Evolutionary conservation across 352 stramenopile species (phyloP).

Genomic region (Phytopythium sindhum): DNA sequence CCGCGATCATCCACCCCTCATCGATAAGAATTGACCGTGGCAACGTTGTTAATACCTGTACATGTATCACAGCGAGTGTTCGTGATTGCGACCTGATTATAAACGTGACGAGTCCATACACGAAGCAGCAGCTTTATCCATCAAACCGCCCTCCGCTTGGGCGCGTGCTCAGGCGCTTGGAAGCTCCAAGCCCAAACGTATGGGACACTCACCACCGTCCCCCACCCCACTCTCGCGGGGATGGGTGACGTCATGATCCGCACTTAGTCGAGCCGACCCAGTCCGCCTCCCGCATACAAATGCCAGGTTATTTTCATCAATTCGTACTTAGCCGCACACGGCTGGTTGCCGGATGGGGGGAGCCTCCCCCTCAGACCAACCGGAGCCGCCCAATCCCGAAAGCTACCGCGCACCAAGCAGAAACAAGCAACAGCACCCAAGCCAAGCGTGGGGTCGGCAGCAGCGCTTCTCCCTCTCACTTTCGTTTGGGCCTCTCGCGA

Average conservation of each 20-base stretch:
- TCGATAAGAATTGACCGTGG: too few species aligned
- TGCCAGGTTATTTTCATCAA: background rate
- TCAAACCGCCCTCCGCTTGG: background rate
- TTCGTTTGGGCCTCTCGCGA: slow-evolving; percentile 8
- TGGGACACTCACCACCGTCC: background rate
- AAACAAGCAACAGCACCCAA: slow-evolving; percentile 1
- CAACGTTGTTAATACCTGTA: too few species aligned
- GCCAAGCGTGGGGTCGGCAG: slow-evolving; percentile 3
- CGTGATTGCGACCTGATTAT: background rate
- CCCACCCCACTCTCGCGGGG: background rate
- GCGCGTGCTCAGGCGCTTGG: background rate
- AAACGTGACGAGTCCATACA: background rate
- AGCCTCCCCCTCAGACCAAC: background rate
- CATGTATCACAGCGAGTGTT: too few species aligned
- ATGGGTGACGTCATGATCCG: slow-evolving; percentile 28
- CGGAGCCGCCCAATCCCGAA: background rate
- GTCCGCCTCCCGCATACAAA: background rate
- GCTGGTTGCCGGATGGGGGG: background rate
- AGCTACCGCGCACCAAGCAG: slow-evolving; percentile 1
- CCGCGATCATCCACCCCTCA: background rate
- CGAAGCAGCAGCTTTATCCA: background rate
- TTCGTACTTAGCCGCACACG: background rate
- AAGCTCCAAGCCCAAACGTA: background rate
- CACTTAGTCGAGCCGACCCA: slow-evolving; percentile 13
- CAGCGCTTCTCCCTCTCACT: slow-evolving; percentile 2